Base-by-base conservation (phyloP, 2,329 filamentous ascomycete genomes). In the Juglanconis oblonga region DNA sequence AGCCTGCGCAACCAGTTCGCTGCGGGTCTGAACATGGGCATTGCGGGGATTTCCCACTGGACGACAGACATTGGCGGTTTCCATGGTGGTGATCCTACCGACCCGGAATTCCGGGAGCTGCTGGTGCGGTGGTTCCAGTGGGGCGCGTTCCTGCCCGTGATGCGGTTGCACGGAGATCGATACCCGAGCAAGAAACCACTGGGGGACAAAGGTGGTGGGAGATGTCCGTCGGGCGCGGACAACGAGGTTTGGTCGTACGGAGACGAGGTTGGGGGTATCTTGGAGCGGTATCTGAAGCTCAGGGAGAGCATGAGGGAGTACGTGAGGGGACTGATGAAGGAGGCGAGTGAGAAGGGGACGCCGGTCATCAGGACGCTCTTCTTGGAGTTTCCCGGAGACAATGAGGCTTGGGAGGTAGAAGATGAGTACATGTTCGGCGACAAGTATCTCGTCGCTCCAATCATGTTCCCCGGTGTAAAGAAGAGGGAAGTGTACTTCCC, bases 41-140 rank as follows among this genome's bases (percentile, higher is more conserved):
- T 89, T 4, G 77, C 84, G 0, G 87, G 87, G 0, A 77, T 89
- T 9, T 80, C 85, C 0, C 88, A 86, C 86, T 89, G 85, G 84
- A 89, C 87, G 0, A 89, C 86, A 0, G 87, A 89, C 65, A 89
- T 89, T 55, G 87, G 87, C 1, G 87, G 87, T 0, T 89, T 90
- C 67, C 86, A 89, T 66, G 86, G 86, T 5, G 87, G 87, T 0
- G 77, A 86, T 62, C 83, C 85, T 0, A 69, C 75, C 1, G 79
- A 87, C 51, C 71, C 74, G 1, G 74, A 66, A 0, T 89, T 89
- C 70, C 76, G 84, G 7, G 87, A 89, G 67, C 72, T 89, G 0
- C 84, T 89, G 60, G 81, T 85, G 1, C 74, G 87, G 2, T 89
- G 87, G 87, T 89, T 89, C 69, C 86, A 89, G 66, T 89, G 86